Evolutionary conservation across 495 filamentous ascomycete species (phyloP).

Genomic region (Penicillium riverlandense): DNA sequence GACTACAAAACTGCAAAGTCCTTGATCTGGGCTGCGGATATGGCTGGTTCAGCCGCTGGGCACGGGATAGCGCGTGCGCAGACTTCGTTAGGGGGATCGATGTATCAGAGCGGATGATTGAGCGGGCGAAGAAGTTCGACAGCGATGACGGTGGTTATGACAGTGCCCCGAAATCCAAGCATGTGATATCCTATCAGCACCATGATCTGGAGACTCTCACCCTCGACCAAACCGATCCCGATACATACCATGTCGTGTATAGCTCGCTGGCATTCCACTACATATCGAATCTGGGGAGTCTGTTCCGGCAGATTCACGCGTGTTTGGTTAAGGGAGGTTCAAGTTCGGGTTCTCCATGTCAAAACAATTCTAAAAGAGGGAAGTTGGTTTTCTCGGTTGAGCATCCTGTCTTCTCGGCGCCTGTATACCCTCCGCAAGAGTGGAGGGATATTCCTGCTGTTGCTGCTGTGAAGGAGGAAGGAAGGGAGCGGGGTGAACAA

Average conservation of each 20-base stretch:
- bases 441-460: background rate
- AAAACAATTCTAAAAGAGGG: background rate
- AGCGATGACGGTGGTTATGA: background rate
- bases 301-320: slow-evolving; percentile 6
- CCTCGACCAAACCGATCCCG: background rate
- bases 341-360: too few species aligned
- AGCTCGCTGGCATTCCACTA: slow-evolving; percentile 19
- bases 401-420: slow-evolving; percentile 16
- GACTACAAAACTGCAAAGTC: background rate
- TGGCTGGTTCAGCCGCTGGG: slow-evolving; percentile 19
- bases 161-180: background rate
- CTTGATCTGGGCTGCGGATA: slow-evolving; percentile 19
- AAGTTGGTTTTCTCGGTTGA: slow-evolving; percentile 15
- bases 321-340: slow-evolving; percentile 1
- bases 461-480: background rate
- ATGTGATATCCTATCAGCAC: background rate
- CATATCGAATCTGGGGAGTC: slow-evolving; percentile 8
- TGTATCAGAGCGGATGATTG: slow-evolving; percentile 16
- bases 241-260: slow-evolving; percentile 12
- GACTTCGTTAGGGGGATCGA: slow-evolving; percentile 7
- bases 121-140: slow-evolving; percentile 9
- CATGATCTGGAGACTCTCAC: slow-evolving; percentile 1
- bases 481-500: background rate
- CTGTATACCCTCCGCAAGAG: slow-evolving; percentile 4
- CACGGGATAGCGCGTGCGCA: slow-evolving; percentile 6